phyloP scores from a whole-genome alignment of 495 filamentous ascomycete genomes.

The Penicillium argentinense region DNA sequence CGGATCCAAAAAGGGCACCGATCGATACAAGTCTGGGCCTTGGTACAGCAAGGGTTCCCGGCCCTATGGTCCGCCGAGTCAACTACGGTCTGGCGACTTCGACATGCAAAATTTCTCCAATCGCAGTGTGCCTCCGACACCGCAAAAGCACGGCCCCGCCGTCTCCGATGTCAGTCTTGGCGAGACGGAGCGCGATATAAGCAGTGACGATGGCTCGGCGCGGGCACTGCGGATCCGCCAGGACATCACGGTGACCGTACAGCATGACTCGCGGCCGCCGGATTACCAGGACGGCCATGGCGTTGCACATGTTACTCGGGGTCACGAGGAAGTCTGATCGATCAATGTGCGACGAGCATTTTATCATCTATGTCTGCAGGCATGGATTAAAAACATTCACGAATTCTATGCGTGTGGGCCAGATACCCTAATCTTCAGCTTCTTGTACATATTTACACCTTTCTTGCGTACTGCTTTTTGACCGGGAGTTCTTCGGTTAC shows the following conservation, averaged over 20 bases:
- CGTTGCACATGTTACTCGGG: slow-evolving; percentile 8
- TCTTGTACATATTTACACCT: not conserved
- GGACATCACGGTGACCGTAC: slow-evolving; percentile 47
- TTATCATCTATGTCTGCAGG: not conserved
- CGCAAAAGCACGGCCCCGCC: slow-evolving; percentile 24
- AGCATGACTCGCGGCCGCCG: slow-evolving; percentile 33
- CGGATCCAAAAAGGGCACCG: slow-evolving; percentile 38
- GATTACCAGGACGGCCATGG: slow-evolving; percentile 20
- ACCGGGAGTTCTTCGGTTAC: slow-evolving; percentile 15
- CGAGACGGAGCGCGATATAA: slow-evolving; percentile 32
- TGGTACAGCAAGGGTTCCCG: slow-evolving; percentile 40
- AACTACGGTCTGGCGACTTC: slow-evolving; percentile 34
- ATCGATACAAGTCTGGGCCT: slow-evolving; percentile 38
- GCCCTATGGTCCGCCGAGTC: slow-evolving; percentile 34
- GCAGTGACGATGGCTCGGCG: slow-evolving; percentile 41
- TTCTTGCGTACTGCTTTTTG: not conserved
- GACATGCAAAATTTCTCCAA: slow-evolving; percentile 34
- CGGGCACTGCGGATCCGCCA: slow-evolving; percentile 46
- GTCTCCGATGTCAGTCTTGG: slow-evolving; percentile 37
- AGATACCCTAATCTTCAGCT: slow-evolving; percentile 20
- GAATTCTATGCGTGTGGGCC: slow-evolving; percentile 18
- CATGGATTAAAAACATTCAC: slow-evolving; percentile 3
- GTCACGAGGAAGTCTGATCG: slow-evolving; percentile 19
- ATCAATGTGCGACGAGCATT: not conserved
- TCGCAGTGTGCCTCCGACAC: slow-evolving; percentile 25